Conservation (phyloP, 495 filamentous ascomycete genomes). For the Tricharina praecox region DNA sequence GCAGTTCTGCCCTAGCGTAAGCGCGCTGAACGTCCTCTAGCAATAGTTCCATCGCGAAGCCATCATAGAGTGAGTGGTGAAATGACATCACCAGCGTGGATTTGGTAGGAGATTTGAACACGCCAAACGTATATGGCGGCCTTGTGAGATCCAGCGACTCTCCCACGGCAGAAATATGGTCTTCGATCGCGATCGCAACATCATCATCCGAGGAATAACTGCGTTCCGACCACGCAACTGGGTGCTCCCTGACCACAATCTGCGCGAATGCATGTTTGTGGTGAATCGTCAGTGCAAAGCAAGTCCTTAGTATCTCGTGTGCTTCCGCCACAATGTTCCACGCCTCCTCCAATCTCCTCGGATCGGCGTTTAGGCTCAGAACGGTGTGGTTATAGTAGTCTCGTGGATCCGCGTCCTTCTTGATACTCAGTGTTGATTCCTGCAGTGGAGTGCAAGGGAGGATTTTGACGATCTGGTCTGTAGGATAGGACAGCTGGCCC, state of each 20-base stretch:
- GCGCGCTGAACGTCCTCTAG: constrained; percentile 46
- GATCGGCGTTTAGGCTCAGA: constrained; percentile 32
- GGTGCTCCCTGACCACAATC: constrained; percentile 32
- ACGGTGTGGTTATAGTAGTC: constrained; percentile 42
- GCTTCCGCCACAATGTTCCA: constrained; percentile 36
- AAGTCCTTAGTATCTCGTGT: constrained; percentile 45
- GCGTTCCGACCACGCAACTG: constrained; percentile 24
- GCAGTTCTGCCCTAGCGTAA: constrained; percentile 32
- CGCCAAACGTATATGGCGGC: constrained; percentile 27
- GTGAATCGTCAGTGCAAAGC: constrained; percentile 37
- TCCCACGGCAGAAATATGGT: constrained; percentile 13
- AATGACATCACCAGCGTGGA: constrained; percentile 40
- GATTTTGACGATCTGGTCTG: constrained; percentile 34
- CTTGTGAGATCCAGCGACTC: constrained; percentile 7
- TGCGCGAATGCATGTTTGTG: constrained; percentile 39
- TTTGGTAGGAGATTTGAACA: constrained; percentile 10
- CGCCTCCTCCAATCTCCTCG: constrained; percentile 28
- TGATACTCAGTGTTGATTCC: constrained; percentile 58
- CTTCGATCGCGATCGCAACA: constrained; percentile 9
- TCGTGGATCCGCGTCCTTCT: constrained; percentile 24
- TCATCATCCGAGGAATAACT: constrained; percentile 6
- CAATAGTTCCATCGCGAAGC: constrained; percentile 46
- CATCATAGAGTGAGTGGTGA: constrained; percentile 74
- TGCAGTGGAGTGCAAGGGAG: constrained; percentile 69
- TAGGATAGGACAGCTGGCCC: constrained; percentile 25